Percentiles rank a stretch among this genome's conserved stretches.
Evolutionary conservation across 2,329 filamentous ascomycete species (phyloP).

Genomic region (Ophiostoma tasmaniense): DNA sequence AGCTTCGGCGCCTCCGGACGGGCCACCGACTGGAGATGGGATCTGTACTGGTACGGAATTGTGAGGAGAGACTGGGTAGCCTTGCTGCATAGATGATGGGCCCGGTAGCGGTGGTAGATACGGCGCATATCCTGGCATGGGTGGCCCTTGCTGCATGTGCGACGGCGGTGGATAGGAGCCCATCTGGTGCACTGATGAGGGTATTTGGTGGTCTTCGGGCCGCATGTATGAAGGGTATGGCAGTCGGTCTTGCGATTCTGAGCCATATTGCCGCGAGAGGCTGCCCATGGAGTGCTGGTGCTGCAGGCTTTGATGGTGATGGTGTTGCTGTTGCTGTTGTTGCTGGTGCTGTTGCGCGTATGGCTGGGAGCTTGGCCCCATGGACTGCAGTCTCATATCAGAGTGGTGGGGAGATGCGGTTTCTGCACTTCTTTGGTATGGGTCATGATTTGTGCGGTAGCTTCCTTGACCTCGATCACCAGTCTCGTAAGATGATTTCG

Average conservation of each 20-base stretch:
- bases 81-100: conserved; percentile 18
- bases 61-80: conserved; percentile 20
- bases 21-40: conserved; percentile 34
- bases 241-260: conserved; percentile 33
- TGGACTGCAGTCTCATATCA: conserved; percentile 28
- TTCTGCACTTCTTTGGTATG: conserved; percentile 36
- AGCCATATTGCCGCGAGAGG: conserved; percentile 29
- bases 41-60: conserved; percentile 35
- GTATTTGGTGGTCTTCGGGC: conserved; percentile 26
- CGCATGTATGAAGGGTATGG: conserved; percentile 32
- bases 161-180: conserved; percentile 25
- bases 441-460: conserved; percentile 42
- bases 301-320: not conserved
- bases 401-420: conserved; percentile 27
- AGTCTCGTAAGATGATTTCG: conserved; percentile 50
- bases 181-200: conserved; percentile 21
- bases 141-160: conserved; percentile 22
- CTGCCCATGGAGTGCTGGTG: not conserved
- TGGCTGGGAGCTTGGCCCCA: not conserved
- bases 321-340: conserved; percentile 7
- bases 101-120: conserved; percentile 24
- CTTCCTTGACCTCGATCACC: conserved; percentile 45
- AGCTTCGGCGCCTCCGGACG: conserved; percentile 10
- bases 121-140: conserved; percentile 26
- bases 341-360: conserved; percentile 13